phyloP scores from a whole-genome alignment of 345 rosid species.

The Euphorbia tirucalli region DNA sequence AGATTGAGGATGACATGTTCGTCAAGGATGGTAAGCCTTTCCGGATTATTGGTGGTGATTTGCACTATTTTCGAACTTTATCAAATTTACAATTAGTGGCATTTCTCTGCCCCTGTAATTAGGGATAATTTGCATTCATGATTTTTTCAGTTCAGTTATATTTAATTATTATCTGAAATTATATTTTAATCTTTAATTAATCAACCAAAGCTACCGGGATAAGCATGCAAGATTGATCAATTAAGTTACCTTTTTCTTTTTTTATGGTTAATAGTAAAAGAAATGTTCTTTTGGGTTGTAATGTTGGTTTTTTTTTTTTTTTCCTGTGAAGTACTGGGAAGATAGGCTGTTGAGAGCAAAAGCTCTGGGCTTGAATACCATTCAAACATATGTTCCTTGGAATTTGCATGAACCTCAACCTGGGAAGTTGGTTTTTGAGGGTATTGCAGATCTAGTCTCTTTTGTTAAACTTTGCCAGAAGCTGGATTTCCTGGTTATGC shows the following conservation, averaged over 20 bases:
- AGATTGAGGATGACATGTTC: constrained; percentile 70
- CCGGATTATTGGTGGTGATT: constrained; percentile 84
- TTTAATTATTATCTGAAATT: background rate
- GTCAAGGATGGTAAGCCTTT: constrained; percentile 76
- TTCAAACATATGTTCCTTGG: constrained; percentile 94
- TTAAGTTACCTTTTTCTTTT: no score
- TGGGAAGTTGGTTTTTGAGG: constrained; percentile 63
- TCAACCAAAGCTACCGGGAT: background rate
- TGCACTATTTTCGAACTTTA: constrained; percentile 97
- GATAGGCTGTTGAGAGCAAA: constrained; percentile 82
- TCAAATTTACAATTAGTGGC: no score
- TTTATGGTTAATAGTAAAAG: no score
- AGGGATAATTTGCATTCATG: background rate
- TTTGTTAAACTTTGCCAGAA: constrained; percentile 79
- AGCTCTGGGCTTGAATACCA: constrained; percentile 82
- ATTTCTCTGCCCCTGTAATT: constrained; percentile 6
- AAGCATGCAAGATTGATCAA: background rate
- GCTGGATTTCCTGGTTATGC: constrained; percentile 79
- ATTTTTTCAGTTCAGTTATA: background rate
- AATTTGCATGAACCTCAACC: constrained; percentile 93
- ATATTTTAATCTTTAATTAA: background rate
- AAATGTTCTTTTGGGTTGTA: background rate
- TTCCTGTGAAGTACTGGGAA: constrained; percentile 74
- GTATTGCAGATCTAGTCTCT: constrained; percentile 67
- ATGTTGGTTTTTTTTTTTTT: constrained; percentile 9